Conservation (phyloP, 1,284 basidiomycete species). For the Stygiomarasmius scandens region DNA sequence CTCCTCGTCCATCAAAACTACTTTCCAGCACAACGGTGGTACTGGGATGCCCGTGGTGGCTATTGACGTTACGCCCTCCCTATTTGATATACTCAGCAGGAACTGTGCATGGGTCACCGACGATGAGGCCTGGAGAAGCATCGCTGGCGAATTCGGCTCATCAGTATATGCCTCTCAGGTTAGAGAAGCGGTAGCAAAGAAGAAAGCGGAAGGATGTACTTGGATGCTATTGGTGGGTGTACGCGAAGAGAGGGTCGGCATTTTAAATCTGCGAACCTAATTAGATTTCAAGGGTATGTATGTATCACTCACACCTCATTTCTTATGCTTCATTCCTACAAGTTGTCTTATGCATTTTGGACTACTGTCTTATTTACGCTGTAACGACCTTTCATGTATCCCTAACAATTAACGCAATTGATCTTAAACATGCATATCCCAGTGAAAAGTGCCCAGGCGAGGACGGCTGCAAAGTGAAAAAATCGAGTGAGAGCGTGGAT, state of each 20-base stretch:
- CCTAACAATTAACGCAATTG: too few relatives aligned
- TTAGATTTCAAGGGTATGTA: slow-evolving; percentile 10
- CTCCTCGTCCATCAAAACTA: slow-evolving; percentile 53
- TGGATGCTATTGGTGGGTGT: slow-evolving; percentile 71
- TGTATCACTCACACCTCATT: too few relatives aligned
- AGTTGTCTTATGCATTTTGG: too few relatives aligned
- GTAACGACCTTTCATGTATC: too few relatives aligned
- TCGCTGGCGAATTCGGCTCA: slow-evolving; percentile 56
- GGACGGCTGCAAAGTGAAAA: too few relatives aligned
- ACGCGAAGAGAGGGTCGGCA: slow-evolving; percentile 68
- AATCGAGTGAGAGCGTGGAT: too few relatives aligned
- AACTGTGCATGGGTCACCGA: slow-evolving; percentile 67
- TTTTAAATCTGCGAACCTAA: slow-evolving; percentile 48
- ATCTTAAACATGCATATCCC: too few relatives aligned
- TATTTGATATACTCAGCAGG: slow-evolving; percentile 65
- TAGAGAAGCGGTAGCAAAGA: slow-evolving; percentile 62
- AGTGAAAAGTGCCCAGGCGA: too few relatives aligned
- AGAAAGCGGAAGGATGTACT: slow-evolving; percentile 61
- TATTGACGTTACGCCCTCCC: slow-evolving; percentile 61
- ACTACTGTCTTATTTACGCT: too few relatives aligned
- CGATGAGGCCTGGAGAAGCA: slow-evolving; percentile 71
- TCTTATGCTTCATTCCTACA: too few relatives aligned
- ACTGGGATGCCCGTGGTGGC: slow-evolving; percentile 67
- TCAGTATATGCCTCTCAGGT: slow-evolving; percentile 65
- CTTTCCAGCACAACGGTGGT: slow-evolving; percentile 42